A percentile compares a stretch with the other conserved stretches of the same genome.
These are phyloP conservation scores for Santalum album DNA, from an alignment of 164 flowering plant genomes.

Conservation along the genomic window DNA sequence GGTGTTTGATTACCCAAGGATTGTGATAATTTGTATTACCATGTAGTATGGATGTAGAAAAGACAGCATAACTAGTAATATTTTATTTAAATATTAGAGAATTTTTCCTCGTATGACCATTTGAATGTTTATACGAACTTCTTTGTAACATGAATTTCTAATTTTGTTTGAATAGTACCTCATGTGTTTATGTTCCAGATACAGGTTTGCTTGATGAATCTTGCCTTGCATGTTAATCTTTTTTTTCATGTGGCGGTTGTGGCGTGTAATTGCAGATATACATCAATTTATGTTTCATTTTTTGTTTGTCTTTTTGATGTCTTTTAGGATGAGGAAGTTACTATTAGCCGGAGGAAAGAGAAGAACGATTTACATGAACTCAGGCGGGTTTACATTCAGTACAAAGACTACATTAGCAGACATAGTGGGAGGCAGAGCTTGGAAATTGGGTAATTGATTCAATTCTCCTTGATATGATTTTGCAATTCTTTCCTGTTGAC, in stretches of 20 bases:
- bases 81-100: too few species aligned
- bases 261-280: neutral
- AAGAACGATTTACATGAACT: constrained; percentile 69
- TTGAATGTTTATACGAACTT: too few species aligned
- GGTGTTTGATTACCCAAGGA: too few species aligned
- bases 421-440: constrained; percentile 32
- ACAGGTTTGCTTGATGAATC: too few species aligned
- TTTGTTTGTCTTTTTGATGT: constrained; percentile 2
- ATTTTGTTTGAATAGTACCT: neutral
- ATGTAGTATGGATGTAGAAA: too few species aligned
- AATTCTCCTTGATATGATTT: neutral
- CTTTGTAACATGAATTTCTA: neutral
- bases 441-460: constrained; percentile 40
- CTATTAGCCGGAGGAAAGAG: constrained; percentile 45
- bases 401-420: constrained; percentile 42
- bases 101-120: too few species aligned
- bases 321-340: constrained; percentile 58
- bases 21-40: too few species aligned
- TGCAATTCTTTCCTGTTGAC: neutral
- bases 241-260: too few species aligned
- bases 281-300: neutral
- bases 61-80: too few species aligned
- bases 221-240: too few species aligned
- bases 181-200: neutral
- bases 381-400: constrained; percentile 44